Base-by-base conservation (phyloP, 2,329 filamentous ascomycete genomes). In the Pseudopithomyces chartarum region DNA sequence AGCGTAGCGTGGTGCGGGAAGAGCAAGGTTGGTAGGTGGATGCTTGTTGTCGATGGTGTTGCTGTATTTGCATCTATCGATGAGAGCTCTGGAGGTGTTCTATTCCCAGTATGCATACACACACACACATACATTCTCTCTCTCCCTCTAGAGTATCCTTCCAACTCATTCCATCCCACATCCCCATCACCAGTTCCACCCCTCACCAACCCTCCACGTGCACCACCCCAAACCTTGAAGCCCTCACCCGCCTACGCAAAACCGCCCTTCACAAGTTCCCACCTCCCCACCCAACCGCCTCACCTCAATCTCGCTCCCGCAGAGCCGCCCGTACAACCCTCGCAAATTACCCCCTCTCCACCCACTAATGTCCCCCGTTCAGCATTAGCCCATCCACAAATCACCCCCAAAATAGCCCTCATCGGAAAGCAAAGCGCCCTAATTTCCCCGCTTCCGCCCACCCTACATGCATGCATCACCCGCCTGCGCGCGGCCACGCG, bases 281-380 rank as follows among this genome's bases (percentile, higher is more conserved):
- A 8, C 7, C 13, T 20, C 39, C 40, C 20, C 15, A 3, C 29
- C 29, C 44, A 34, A 17, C 44, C 44, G 44, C 17, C 45, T n/a
- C 13, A 3, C 19, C 46, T 20, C 36, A n/a, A 17, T 10, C 38
- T n/a, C 34, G n/a, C 33, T 49, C 46, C 46, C 46, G 46, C 46
- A 49, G 46, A 49, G 46, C 46, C 46, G 46, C 46, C 34, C 19
- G 46, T 49, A 38, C 46, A 26, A 49, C 46, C n/a, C 19, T 20
- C 17, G 15, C 43, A n/a, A 12, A 46, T 10, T 20, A 23, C 11
- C 42, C 10, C 42, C 2, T 19, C 12, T 2, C 20, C 11, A 6
- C 17, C 42, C 26, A 26, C 43, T 46, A 46, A 46, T 46, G 2
- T 46, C 26, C 43, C 22, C 11, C 20, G 4, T 44, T 11, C n/a